Conservation (phyloP, 345 rosid genomes). For the Arabis alpina region DNA sequence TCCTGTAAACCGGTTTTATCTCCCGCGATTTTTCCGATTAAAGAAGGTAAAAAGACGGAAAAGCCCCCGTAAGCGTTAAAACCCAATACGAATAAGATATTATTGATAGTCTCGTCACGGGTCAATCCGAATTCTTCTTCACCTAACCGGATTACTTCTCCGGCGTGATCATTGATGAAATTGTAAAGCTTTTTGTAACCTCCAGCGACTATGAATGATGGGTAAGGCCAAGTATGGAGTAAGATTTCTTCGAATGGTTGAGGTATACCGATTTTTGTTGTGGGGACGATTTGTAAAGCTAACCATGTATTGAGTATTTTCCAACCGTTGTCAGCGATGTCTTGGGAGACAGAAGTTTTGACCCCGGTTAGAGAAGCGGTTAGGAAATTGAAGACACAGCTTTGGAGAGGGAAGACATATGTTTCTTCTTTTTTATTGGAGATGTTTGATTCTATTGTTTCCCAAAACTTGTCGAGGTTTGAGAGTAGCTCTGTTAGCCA, state of each 20-base stretch:
- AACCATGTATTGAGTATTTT: constrained; percentile 65
- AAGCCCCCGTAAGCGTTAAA: constrained; percentile 93
- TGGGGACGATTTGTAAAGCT: constrained; percentile 67
- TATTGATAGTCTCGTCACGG: constrained; percentile 62
- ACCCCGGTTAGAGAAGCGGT: constrained; percentile 61
- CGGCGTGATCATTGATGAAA: constrained; percentile 58
- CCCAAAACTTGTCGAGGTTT: constrained; percentile 62
- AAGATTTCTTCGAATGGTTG: constrained; percentile 78
- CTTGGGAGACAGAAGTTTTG: constrained; percentile 53
- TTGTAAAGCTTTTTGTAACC: constrained; percentile 58
- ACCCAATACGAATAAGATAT: constrained; percentile 68
- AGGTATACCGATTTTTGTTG: constrained; percentile 44
- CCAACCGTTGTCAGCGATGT: constrained; percentile 56
- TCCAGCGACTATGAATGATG: constrained; percentile 60
- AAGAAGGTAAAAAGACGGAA: constrained; percentile 58
- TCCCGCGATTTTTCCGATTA: constrained; percentile 47
- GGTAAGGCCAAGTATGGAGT: constrained; percentile 82
- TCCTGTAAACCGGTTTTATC: constrained; percentile 67
- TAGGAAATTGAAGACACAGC: constrained; percentile 66
- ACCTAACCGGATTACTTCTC: constrained; percentile 54
- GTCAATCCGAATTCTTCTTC: constrained; percentile 63
- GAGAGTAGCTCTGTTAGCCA: constrained; percentile 57
- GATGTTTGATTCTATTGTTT: constrained; percentile 53
- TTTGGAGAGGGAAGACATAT: constrained; percentile 55
- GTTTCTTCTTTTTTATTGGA: constrained; percentile 49